A percentile compares a stretch with the other conserved stretches of the same genome.
Evolutionary conservation across 441 rosid species (phyloP).

Genomic region (Pelargonium citronellum): DNA sequence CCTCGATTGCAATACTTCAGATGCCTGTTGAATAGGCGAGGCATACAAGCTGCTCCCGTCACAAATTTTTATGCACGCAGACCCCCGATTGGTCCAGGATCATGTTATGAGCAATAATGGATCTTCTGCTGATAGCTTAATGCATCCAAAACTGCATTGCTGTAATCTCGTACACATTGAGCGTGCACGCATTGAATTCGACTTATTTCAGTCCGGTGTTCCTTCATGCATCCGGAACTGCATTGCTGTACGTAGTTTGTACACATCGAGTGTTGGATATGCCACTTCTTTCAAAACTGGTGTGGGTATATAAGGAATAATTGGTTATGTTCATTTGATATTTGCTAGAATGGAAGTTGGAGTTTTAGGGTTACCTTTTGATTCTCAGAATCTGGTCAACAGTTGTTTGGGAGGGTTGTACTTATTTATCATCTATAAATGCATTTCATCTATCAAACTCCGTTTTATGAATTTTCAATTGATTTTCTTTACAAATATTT

Average conservation of each 20-base stretch:
- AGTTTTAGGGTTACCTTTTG: too few species aligned
- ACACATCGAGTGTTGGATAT: slow-evolving; percentile 6
- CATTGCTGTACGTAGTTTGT: slow-evolving; percentile 8
- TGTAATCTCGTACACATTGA: slow-evolving; percentile 7
- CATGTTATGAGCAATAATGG: slow-evolving; percentile 66
- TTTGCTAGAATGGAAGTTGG: not conserved
- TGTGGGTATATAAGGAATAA: not conserved
- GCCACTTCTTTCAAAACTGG: not conserved
- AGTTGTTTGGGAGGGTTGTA: not conserved
- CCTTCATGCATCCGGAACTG: slow-evolving; percentile 15
- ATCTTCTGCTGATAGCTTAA: not conserved
- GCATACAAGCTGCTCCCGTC: slow-evolving; percentile 78
- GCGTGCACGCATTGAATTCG: not conserved
- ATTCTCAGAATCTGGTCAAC: slow-evolving; percentile 1
- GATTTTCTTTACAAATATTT: not conserved
- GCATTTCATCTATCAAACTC: not conserved
- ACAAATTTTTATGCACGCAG: slow-evolving; percentile 48
- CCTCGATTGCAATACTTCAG: slow-evolving; percentile 74
- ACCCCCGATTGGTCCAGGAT: slow-evolving; percentile 75
- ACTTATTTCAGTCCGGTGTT: not conserved
- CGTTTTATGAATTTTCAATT: too few species aligned
- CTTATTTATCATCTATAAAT: not conserved
- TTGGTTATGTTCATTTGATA: slow-evolving; percentile 13
- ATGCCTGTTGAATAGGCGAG: slow-evolving; percentile 73
- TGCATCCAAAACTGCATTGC: slow-evolving; percentile 18